These are phyloP conservation scores for Dioszegia crocea DNA, from an alignment of 768 basidiomycete genomes.

Conservation along the genomic window DNA sequence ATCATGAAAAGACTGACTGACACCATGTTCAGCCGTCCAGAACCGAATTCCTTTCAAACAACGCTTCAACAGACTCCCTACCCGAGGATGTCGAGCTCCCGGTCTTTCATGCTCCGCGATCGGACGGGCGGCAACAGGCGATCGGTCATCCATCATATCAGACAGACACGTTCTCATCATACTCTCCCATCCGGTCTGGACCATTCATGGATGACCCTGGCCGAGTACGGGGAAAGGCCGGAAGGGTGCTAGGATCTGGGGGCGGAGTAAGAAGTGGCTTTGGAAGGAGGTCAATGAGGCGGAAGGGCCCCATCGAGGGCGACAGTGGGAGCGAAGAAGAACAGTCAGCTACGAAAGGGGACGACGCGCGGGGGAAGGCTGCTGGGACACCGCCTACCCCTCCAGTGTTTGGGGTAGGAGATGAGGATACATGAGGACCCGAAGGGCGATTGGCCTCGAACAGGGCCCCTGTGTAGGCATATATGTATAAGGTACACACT, in stretches of 20 bases:
- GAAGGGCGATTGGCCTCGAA: no score
- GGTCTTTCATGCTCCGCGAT: neutral
- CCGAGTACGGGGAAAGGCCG: neutral
- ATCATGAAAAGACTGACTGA: no score
- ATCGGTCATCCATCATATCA: neutral
- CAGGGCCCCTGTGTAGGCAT: neutral
- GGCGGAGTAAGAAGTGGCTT: neutral
- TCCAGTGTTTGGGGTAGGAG: neutral
- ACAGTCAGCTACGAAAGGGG: neutral
- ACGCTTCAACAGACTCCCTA: conserved; percentile 38
- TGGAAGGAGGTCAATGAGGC: conserved; percentile 9
- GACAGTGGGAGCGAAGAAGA: conserved; percentile 1
- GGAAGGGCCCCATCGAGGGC: conserved; percentile 8
- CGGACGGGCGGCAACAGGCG: neutral
- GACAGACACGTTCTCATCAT: neutral
- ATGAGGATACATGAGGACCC: no score
- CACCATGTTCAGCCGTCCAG: conserved; percentile 25
- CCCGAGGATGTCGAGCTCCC: conserved; percentile 25
- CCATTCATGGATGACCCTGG: neutral
- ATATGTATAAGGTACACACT: no score
- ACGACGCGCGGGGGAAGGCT: neutral
- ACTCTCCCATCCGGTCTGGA: neutral
- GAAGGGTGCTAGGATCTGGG: neutral
- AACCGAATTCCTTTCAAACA: conserved; percentile 31
- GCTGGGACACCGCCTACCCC: neutral